Base-by-base conservation (phyloP, 2,329 filamentous ascomycete species). In the Exophiala xenobiotica region DNA sequence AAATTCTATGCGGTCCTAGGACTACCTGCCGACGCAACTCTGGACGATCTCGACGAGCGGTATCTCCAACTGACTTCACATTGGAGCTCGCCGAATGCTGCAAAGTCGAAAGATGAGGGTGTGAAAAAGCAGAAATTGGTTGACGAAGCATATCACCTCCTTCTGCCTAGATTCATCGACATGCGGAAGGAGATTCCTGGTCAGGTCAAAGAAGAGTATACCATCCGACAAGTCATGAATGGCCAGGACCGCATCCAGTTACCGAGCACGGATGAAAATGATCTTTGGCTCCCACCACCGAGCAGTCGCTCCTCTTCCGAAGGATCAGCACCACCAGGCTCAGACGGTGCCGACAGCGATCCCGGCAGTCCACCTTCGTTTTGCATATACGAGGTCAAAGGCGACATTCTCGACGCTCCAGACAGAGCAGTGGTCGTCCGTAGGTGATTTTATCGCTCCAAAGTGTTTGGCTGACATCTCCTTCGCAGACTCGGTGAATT, bases 401-500 rank as follows among this genome's bases (percentile, higher is more conserved):
- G 52, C 45, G 68, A 80, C 60, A 70, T 85, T 31, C 82, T 83
- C 62, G 62, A 70, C 29, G 77, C 77, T 0, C 78, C 79, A 0
- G 62, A 72, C 26, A 65, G 71, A 46, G 69, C 74, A 18, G 70
- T 79, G 12, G 66, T 84, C 12, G 74, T 82, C 51, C 81, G 72
- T 74, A 62, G 12, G 65, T 64, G 8, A 12, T 14, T 31, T 7
- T 2, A 23, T 14, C 5, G 9, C 18, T 11, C 20, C 48, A 33
- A 37, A 49, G 6, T 20, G 14, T 16, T 20, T 2, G 11, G 18
- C 19, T 35, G 37, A 37, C 23, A 9, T 22, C 7, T 39, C 24
- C 8, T 49, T 45, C 19, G 3, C 46, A 75, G 73, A 85, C 63
- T 79, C 81, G 9, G 83, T 80, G 67, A 85, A 84, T 64, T 76